Conservation (phyloP, 2,329 filamentous ascomycete genomes). For the Epichloe baconii region DNA sequence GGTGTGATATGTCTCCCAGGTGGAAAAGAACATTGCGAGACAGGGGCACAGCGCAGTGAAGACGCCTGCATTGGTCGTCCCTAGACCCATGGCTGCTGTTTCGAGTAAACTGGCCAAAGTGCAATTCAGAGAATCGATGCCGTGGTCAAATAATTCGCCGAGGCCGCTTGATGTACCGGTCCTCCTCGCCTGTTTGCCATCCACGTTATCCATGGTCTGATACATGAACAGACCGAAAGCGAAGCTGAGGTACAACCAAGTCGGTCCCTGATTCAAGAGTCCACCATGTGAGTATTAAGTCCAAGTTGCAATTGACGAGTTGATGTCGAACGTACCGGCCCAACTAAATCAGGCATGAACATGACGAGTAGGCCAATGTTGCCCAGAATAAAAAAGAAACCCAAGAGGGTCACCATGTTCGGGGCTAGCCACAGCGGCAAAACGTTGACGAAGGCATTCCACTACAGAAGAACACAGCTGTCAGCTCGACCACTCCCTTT, state of each 20-base stretch:
- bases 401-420: constrained; percentile 92
- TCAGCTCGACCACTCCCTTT: background rate
- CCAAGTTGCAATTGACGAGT: background rate
- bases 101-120: constrained; percentile 84
- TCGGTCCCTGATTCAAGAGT: constrained; percentile 46
- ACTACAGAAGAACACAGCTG: constrained; percentile 39
- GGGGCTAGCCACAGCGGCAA: constrained; percentile 93
- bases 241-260: constrained; percentile 94
- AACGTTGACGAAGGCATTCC: constrained; percentile 90
- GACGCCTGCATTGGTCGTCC: constrained; percentile 69
- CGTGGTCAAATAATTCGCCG: constrained; percentile 95
- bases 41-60: constrained; percentile 88
- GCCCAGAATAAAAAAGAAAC: constrained; percentile 89
- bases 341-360: constrained; percentile 78
- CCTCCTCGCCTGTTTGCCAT: constrained; percentile 90
- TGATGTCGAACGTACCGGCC: constrained; percentile 50
- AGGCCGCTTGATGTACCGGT: constrained; percentile 91
- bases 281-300: background rate
- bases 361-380: constrained; percentile 67
- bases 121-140: constrained; percentile 96
- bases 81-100: constrained; percentile 85
- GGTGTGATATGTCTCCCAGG: constrained; percentile 98
- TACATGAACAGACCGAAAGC: constrained; percentile 96
- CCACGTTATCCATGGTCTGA: constrained; percentile 97
- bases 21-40: constrained; percentile 97